Evolutionary conservation across 306 rosid genomes (phyloP), one percentile per base, ranked within the genome.

Genomic region (Vachellia pachyceras): DNA sequence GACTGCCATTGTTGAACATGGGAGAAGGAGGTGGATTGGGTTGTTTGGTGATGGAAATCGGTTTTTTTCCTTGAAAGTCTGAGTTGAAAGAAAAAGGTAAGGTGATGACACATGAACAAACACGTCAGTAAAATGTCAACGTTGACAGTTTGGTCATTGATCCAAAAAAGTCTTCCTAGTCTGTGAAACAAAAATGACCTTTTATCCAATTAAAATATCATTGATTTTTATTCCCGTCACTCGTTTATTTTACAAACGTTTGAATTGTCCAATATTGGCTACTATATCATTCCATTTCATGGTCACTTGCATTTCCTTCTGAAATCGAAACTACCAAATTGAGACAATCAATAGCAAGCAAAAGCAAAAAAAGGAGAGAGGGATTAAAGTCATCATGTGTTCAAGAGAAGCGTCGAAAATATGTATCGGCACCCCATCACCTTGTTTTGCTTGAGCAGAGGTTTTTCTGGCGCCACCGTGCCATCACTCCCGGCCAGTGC

Each of bases 401-500:
- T 0, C 13, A 61, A 36, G 11, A 54, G 37, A 36, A 37, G 49
- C 18, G 12, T 10, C 65, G 15, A 10, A 78, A 61, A 58, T 3
- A 3, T 5, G n/a, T 6, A 50, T 81, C 52, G 89, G 75, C 94
- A 94, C 1, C 97, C 98, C 94, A 90, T 89, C 5, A 89, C 76
- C 72, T 91, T 85, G 77, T 84, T 82, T 5, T 87, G 82, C 35
- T 84, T 73, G 7, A 72, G 46, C 36, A 52, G 42, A 3, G 84
- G 80, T 54, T 91, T 90, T 44, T 89, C 84, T 14, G 5, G 73
- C 29, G 92, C 97, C 8, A 60, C 18, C 5, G 67, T 65, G 11
- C 98, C 98, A 80, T 94, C 97, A 11, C 91, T 94, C 6, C 98
- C 97, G 0, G 97, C 94, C 13, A 94, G 90, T 37, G 97, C 95